Base-by-base conservation (phyloP, 192 early-diverging fungal genomes). In the Piromyces sp. region DNA sequence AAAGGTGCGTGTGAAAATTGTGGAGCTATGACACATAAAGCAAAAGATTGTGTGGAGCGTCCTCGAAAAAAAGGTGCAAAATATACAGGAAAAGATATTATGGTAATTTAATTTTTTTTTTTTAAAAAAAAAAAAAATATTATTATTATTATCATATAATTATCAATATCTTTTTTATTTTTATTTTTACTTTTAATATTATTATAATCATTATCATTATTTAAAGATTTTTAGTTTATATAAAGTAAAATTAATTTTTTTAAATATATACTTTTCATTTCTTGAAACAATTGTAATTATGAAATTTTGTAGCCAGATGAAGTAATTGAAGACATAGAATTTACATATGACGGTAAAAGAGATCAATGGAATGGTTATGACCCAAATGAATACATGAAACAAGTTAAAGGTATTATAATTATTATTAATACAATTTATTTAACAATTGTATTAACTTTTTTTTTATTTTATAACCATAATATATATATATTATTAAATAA, bases 351-450 rank as follows among this genome's bases (percentile, higher is more conserved):
- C 82, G 96, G 94, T 29, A 99, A 99, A 86, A 89, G 97, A 42
- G 98, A 99, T 88, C 91, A 95, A 26, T 98, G 96, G 96, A 98
- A 98, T 82, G 98, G 97, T 29, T 99, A 98, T 85, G 95, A 99
- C 84, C 90, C 97, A 6, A 83, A 88, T 79, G 93, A 96, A 58
- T 95, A 98, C 80, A 86, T 90, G 31, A 89, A 92, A 84, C 87
- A 93, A 37, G 88, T 93, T 81, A 92, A 95, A 78, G 84, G 85
- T 86, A 30, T 36, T 29, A 68, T 82, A 81, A 58, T 87, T 12
- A 85, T 88, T 82, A 40, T 40, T 40, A 40, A 15, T 40, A 14
- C 15, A 13, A 36, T 36, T 36, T 7, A 7, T 40, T 15, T 40
- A 40, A 15, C 2, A 40, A 15, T 40, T 15, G 9, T 40, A 40